A percentile compares a stretch with the other conserved stretches of the same genome.
These are phyloP conservation scores for Boletus reticuloceps DNA, from an alignment of 768 basidiomycete genomes.

Conservation along the genomic window DNA sequence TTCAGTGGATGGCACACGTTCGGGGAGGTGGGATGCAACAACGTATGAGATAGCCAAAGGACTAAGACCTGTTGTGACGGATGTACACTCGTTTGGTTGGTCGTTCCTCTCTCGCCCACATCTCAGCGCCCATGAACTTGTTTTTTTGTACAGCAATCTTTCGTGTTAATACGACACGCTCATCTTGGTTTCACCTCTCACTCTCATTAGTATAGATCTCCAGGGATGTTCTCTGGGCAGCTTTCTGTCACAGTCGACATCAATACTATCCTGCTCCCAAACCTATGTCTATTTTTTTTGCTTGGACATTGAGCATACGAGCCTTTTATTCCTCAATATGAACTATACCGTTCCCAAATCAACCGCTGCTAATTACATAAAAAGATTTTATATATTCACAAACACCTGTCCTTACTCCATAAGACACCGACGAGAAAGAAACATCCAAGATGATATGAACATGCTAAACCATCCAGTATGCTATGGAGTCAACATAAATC, in stretches of 20 bases:
- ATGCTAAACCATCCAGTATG: background rate
- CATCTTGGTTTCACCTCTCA: slow-evolving; percentile 15
- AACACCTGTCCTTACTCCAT: background rate
- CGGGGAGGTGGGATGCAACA: background rate
- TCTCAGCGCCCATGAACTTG: slow-evolving; percentile 6
- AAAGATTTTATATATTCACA: slow-evolving; percentile 14
- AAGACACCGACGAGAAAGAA: background rate
- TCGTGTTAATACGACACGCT: slow-evolving; percentile 6
- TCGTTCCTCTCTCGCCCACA: slow-evolving; percentile 5
- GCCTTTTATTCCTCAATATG: slow-evolving; percentile 25
- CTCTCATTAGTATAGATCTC: slow-evolving; percentile 22
- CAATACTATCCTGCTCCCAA: slow-evolving; percentile 9
- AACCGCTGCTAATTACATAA: slow-evolving; percentile 20
- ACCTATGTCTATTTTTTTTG: background rate
- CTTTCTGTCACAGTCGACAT: slow-evolving; percentile 15
- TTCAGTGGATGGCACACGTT: slow-evolving; percentile 11
- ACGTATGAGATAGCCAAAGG: slow-evolving; percentile 14
- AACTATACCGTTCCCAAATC: slow-evolving; percentile 24
- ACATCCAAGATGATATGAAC: background rate
- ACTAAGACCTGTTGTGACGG: slow-evolving; percentile 16
- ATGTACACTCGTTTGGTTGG: slow-evolving; percentile 29
- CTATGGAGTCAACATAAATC: background rate
- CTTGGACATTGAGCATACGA: slow-evolving; percentile 23
- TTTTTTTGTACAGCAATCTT: slow-evolving; percentile 11
- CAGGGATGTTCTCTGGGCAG: slow-evolving; percentile 14